A percentile compares a stretch with the other conserved stretches of the same genome.
These are phyloP conservation scores for Dioscorea cayenensis DNA, from an alignment of 116 monocot genomes.

Conservation along the genomic window DNA sequence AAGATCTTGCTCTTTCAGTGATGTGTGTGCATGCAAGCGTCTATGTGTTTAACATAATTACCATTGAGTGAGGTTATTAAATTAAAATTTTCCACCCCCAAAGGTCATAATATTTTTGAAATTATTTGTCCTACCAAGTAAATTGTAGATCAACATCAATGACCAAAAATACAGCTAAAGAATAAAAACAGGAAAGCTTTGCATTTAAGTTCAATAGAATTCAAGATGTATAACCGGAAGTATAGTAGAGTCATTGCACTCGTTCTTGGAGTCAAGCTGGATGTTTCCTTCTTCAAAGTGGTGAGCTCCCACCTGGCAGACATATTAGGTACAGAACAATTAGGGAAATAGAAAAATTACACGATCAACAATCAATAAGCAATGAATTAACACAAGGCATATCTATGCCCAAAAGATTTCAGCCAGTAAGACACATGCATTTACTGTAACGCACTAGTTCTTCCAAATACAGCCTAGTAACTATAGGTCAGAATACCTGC, in stretches of 20 bases:
- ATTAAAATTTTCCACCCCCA: too few species aligned
- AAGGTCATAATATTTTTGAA: too few species aligned
- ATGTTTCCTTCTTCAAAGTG: slow-evolving; percentile 99
- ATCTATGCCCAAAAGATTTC: not conserved
- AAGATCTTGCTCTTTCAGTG: not conserved
- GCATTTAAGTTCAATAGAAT: too few species aligned
- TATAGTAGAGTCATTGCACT: slow-evolving; percentile 76
- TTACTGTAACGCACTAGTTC: not conserved
- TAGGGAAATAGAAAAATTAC: not conserved
- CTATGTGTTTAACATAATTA: too few species aligned
- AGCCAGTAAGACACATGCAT: not conserved
- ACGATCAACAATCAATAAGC: not conserved
- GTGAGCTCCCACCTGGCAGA: slow-evolving; percentile 77
- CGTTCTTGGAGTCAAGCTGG: slow-evolving; percentile 81
- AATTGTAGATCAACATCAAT: too few species aligned
- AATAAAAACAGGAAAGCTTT: too few species aligned
- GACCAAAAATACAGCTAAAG: too few species aligned
- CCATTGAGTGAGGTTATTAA: too few species aligned
- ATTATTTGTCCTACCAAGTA: too few species aligned
- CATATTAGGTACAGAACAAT: not conserved
- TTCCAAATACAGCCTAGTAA: not conserved
- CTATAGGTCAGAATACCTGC: slow-evolving; percentile 38
- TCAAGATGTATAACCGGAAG: slow-evolving; percentile 48
- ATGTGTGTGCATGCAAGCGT: too few species aligned
- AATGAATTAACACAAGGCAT: not conserved